Conservation (phyloP, 2,329 filamentous ascomycete genomes). For the Teratosphaeriaceae sp. region DNA sequence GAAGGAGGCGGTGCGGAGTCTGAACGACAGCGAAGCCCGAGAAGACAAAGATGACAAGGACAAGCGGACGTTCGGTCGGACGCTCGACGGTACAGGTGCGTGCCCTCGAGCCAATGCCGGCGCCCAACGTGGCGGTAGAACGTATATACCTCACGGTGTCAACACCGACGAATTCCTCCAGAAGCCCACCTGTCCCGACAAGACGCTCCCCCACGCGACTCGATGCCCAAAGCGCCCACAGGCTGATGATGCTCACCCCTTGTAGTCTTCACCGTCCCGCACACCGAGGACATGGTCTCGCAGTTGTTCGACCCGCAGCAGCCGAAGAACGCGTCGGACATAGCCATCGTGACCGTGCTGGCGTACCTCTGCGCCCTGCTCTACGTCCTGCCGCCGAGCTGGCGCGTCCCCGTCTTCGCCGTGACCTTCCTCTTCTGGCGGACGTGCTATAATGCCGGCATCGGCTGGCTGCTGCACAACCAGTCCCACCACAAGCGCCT, state of each 20-base stretch:
- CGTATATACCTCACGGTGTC: conserved; percentile 4
- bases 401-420: conserved; percentile 73
- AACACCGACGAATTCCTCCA: no score
- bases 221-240: conserved; percentile 8
- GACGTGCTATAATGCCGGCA: conserved; percentile 85
- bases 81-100: conserved; percentile 83
- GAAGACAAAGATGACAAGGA: conserved; percentile 44
- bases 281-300: conserved; percentile 98
- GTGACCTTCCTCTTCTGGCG: conserved; percentile 87
- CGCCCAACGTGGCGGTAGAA: neutral
- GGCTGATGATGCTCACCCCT: conserved; percentile 20
- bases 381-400: conserved; percentile 61
- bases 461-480: conserved; percentile 78
- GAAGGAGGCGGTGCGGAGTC: conserved; percentile 41
- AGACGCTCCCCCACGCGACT: no score
- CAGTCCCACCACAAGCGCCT: conserved; percentile 87
- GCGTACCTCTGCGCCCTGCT: conserved; percentile 66
- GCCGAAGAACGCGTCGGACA: conserved; percentile 89
- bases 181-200: no score
- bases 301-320: conserved; percentile 91
- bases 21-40: conserved; percentile 45
- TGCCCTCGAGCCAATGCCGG: conserved; percentile 16
- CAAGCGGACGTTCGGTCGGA: conserved; percentile 83
- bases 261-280: conserved; percentile 87
- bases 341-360: conserved; percentile 71